phyloP scores from a whole-genome alignment of 768 basidiomycete genomes.

The Podaxis sp. region DNA sequence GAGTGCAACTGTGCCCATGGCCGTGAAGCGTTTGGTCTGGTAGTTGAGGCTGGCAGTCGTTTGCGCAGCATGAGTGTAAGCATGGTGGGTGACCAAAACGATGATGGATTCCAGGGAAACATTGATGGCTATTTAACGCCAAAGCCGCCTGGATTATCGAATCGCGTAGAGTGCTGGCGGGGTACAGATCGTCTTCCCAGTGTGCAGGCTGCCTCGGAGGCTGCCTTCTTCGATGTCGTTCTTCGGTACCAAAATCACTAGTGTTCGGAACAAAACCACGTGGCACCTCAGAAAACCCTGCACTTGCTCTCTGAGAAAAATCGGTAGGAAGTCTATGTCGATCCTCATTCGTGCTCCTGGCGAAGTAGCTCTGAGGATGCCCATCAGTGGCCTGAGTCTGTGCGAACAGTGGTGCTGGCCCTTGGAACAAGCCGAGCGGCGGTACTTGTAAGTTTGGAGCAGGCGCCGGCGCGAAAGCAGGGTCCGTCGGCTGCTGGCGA shows the following conservation, averaged over 20 bases:
- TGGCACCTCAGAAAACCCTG: not conserved
- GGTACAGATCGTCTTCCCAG: constrained; percentile 5
- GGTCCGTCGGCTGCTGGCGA: not conserved
- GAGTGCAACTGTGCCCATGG: not conserved
- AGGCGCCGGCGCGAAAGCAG: not conserved
- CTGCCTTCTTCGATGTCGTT: not conserved
- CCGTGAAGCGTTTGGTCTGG: not conserved
- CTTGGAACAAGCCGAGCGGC: not conserved
- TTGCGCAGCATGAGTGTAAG: not conserved
- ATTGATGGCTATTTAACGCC: not conserved
- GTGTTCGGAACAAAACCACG: not conserved
- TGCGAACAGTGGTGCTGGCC: not conserved
- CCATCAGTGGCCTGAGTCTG: not conserved
- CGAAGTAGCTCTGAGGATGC: not conserved
- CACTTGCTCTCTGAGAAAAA: not conserved
- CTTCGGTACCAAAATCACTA: not conserved
- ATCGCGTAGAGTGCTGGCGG: constrained; percentile 1
- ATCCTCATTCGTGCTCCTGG: not conserved
- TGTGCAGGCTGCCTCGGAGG: constrained; percentile 1
- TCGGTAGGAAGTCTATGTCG: not conserved
- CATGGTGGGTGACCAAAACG: not conserved
- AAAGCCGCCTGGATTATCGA: not conserved
- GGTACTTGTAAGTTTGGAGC: not conserved
- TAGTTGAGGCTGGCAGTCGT: not conserved
- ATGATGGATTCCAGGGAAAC: not conserved